Conservation (phyloP, 129 eudicot species). For the Cynara cardunculus region DNA sequence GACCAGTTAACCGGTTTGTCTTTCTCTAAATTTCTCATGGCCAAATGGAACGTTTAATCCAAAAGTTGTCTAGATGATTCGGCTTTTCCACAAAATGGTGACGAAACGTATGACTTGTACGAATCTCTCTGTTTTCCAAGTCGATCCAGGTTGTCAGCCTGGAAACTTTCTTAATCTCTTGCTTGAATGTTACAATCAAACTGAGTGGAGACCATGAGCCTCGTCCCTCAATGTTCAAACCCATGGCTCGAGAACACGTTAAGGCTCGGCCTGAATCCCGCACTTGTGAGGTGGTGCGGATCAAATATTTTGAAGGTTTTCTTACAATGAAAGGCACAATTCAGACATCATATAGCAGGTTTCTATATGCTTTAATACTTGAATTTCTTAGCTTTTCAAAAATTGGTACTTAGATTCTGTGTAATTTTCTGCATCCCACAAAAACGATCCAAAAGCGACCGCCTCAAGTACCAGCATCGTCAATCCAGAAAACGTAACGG, state of each 20-base stretch:
- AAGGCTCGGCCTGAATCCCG: background rate
- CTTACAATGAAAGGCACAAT: background rate
- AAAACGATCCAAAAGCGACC: constrained; percentile 88
- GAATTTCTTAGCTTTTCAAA: constrained; percentile 42
- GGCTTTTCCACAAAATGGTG: no score
- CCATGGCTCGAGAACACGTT: background rate
- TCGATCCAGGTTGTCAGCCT: background rate
- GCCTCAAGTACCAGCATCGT: constrained; percentile 90
- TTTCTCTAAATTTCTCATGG: background rate
- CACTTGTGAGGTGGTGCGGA: background rate
- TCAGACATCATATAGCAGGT: constrained; percentile 9
- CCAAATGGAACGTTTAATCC: background rate
- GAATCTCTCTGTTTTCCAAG: no score
- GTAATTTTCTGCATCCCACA: constrained; percentile 89
- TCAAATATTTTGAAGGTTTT: background rate
- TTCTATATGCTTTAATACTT: background rate
- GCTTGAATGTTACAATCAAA: background rate
- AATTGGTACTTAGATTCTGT: constrained; percentile 79
- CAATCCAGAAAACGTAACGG: constrained; percentile 62
- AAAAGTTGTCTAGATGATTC: background rate
- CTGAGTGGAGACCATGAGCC: background rate
- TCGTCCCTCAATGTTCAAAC: background rate
- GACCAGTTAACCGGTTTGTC: background rate
- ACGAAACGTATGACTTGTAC: no score
- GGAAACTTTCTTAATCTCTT: no score